Conservation (phyloP, 306 rosid species). For the Canavalia gladiata region DNA sequence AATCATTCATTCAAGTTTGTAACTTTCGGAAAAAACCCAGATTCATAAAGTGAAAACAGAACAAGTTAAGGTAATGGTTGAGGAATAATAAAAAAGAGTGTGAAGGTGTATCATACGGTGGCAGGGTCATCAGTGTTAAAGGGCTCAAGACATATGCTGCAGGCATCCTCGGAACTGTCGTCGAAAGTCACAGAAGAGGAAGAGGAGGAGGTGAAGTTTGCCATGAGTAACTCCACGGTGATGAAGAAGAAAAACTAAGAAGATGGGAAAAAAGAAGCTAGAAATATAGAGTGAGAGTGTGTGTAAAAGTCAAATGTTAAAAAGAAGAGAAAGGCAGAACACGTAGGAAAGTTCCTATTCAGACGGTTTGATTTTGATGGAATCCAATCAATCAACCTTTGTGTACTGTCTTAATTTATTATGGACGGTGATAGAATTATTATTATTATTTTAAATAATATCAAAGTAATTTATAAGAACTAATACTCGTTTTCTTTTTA, state of each 20-base stretch:
- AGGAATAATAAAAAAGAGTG: neutral
- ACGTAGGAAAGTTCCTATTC: conserved; percentile 60
- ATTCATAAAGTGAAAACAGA: conserved; percentile 14
- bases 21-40: conserved; percentile 15
- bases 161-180: conserved; percentile 64
- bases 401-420: neutral
- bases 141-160: conserved; percentile 84
- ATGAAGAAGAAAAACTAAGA: neutral
- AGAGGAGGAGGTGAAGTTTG: conserved; percentile 48
- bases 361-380: conserved; percentile 60
- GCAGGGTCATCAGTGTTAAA: conserved; percentile 68
- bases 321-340: conserved; percentile 43
- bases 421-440: neutral
- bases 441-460: neutral
- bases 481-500: neutral
- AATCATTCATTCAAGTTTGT: neutral
- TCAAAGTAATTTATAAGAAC: neutral
- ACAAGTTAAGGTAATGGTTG: neutral
- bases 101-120: conserved; percentile 55
- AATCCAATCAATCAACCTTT: conserved; percentile 33
- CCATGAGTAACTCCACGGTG: conserved; percentile 40
- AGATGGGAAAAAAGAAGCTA: conserved; percentile 48
- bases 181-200: conserved; percentile 48
- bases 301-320: conserved; percentile 54
- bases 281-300: conserved; percentile 26